A percentile compares a stretch with the other conserved stretches of the same genome.
phyloP scores from a whole-genome alignment of 1,284 basidiomycete genomes.

The Phenoliferia sp. region DNA sequence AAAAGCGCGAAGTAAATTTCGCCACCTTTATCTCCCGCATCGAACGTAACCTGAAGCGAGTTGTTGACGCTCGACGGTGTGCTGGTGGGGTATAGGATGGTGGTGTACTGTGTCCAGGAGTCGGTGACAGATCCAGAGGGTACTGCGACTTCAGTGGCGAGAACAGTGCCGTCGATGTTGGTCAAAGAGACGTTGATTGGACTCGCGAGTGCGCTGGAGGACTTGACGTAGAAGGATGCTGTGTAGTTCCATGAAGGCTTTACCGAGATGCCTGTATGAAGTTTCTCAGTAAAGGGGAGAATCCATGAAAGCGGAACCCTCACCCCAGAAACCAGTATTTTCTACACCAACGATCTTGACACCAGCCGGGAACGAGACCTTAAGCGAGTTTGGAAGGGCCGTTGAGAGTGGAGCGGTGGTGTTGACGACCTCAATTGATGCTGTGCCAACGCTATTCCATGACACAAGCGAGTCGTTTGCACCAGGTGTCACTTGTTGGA shows the following conservation, averaged over 20 bases:
- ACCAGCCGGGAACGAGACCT: not conserved
- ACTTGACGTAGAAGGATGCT: not conserved
- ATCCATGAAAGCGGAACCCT: not conserved
- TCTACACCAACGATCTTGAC: not conserved
- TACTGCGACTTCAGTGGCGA: not conserved
- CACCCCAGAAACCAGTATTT: not conserved
- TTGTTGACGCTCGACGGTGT: not conserved
- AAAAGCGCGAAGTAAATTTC: not conserved
- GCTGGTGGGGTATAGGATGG: not conserved
- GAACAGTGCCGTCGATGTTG: not conserved
- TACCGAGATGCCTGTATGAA: not conserved
- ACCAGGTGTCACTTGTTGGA: not conserved
- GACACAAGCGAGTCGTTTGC: not conserved
- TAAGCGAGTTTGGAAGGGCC: not conserved
- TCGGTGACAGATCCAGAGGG: not conserved
- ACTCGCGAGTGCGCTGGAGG: not conserved
- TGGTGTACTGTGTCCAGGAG: not conserved
- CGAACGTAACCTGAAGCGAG: not conserved
- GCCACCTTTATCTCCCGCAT: not conserved
- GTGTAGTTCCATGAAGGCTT: not conserved
- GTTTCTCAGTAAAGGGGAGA: not conserved
- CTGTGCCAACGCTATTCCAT: not conserved
- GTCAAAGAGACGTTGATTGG: not conserved
- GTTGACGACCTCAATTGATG: not conserved
- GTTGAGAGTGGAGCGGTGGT: not conserved